Conservation (phyloP, 495 filamentous ascomycete species). For the Friedmanniomyces simplex region DNA sequence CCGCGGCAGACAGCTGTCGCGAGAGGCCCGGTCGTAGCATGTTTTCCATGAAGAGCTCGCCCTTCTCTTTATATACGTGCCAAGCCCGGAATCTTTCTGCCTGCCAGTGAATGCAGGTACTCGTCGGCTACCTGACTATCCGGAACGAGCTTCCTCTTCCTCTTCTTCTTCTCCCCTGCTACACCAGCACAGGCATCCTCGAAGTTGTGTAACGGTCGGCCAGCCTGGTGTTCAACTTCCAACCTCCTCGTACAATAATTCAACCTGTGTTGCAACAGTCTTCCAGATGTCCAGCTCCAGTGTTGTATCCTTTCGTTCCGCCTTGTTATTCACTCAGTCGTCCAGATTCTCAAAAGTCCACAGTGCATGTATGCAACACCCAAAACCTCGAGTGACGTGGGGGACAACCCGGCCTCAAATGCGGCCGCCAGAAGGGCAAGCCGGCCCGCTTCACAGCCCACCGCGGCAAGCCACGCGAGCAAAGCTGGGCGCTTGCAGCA, state of each 20-base stretch:
- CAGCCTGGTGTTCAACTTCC: neutral
- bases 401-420: neutral
- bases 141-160: neutral
- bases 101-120: neutral
- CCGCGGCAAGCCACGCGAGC: neutral
- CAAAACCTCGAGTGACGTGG: neutral
- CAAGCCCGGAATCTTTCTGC: neutral
- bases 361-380: neutral
- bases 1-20: constrained; percentile 3
- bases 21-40: constrained; percentile 13
- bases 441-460: neutral
- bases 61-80: neutral
- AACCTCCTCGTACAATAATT: neutral
- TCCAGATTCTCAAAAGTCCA: neutral
- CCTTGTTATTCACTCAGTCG: neutral
- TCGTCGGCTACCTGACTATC: neutral
- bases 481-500: neutral
- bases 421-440: neutral
- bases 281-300: neutral
- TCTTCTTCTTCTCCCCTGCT: neutral
- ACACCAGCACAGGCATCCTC: neutral
- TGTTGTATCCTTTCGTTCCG: neutral
- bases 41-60: neutral
- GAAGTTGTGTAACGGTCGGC: neutral
- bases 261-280: neutral